Evolutionary conservation across 2,329 filamentous ascomycete genomes (phyloP).

Genomic region (Leptographium wingfieldii): DNA sequence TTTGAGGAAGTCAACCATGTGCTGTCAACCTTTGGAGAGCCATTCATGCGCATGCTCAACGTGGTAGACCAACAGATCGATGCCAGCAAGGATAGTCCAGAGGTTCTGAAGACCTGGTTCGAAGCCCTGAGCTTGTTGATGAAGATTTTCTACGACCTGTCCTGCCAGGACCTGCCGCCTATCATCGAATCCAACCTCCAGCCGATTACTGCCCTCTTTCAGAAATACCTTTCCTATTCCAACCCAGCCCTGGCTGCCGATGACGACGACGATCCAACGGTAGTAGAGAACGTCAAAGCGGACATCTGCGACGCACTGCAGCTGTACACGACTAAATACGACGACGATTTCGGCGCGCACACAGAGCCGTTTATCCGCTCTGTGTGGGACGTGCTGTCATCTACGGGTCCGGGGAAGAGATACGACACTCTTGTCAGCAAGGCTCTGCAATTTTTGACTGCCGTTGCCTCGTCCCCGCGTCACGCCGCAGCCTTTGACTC

Average conservation of each 20-base stretch:
- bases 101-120: constrained; percentile 63
- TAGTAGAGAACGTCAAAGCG: constrained; percentile 76
- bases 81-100: constrained; percentile 63
- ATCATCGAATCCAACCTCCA: constrained; percentile 83
- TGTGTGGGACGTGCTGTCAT: constrained; percentile 84
- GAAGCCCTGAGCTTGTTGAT: constrained; percentile 77
- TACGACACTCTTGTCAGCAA: constrained; percentile 92
- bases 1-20: constrained; percentile 97
- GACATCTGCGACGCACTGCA: constrained; percentile 87
- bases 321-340: constrained; percentile 87
- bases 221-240: constrained; percentile 87
- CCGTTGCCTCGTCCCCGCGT: constrained; percentile 63
- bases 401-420: constrained; percentile 75
- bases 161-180: constrained; percentile 90
- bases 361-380: constrained; percentile 76
- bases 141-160: constrained; percentile 91
- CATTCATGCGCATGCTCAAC: constrained; percentile 70
- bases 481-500: constrained; percentile 82
- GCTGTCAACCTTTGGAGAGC: constrained; percentile 66
- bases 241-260: constrained; percentile 56
- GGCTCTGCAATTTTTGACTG: constrained; percentile 86
- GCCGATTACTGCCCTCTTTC: constrained; percentile 63
- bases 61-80: constrained; percentile 63
- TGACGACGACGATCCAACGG: constrained; percentile 86
- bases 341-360: constrained; percentile 78